Evolutionary conservation across 176 grass and related monocot species (phyloP).

Genomic region (Carex myosuroides): DNA sequence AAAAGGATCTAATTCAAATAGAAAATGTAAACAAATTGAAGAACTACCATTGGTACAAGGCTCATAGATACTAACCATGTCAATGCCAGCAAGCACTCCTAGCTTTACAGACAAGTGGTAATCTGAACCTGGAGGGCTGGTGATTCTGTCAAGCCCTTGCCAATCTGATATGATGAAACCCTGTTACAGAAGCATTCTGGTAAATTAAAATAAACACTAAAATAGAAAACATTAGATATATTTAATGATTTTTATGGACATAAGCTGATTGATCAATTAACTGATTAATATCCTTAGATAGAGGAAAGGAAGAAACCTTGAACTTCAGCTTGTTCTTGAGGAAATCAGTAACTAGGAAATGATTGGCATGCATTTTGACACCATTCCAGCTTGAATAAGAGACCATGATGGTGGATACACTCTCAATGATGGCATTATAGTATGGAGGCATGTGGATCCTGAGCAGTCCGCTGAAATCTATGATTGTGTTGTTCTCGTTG

Average conservation of each 20-base stretch:
- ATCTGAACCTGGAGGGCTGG: slow-evolving; percentile 36
- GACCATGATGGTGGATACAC: slow-evolving; percentile 69
- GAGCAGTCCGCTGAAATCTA: slow-evolving; percentile 34
- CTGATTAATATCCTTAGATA: not conserved
- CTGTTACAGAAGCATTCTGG: slow-evolving; percentile 19
- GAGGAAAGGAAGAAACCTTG: slow-evolving; percentile 28
- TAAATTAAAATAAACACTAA: slow-evolving; percentile 1
- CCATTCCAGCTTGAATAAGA: slow-evolving; percentile 81
- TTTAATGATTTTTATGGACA: not conserved
- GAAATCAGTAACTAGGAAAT: slow-evolving; percentile 42
- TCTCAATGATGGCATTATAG: slow-evolving; percentile 40
- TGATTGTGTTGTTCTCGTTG: slow-evolving; percentile 48
- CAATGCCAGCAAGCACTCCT: slow-evolving; percentile 52
- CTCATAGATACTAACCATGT: slow-evolving; percentile 38
- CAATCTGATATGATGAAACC: slow-evolving; percentile 76
- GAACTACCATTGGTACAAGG: not conserved
- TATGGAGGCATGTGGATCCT: slow-evolving; percentile 66
- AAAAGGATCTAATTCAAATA: not conserved
- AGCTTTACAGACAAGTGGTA: slow-evolving; percentile 54
- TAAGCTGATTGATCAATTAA: not conserved
- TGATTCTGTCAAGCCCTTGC: slow-evolving; percentile 62
- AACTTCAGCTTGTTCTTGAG: slow-evolving; percentile 63
- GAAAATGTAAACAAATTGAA: not conserved
- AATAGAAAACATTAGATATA: not conserved
- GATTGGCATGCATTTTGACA: slow-evolving; percentile 76